Percentiles rank a stretch among this genome's conserved stretches.
Evolutionary conservation across 129 eudicot genomes (phyloP).

Genomic region (Arctium lappa): DNA sequence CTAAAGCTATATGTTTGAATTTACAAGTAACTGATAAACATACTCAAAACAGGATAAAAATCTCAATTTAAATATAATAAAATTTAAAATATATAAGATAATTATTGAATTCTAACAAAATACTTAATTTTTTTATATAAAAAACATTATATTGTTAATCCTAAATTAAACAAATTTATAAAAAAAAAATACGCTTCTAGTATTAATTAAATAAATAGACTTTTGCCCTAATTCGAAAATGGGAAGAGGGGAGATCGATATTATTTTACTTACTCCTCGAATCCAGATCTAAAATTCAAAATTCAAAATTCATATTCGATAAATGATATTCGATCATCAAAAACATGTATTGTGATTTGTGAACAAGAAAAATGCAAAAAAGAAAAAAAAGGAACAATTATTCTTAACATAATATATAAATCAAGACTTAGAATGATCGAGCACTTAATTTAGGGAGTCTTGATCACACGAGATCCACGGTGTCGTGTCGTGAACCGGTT

Average conservation of each 20-base stretch:
- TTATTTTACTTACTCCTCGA: neutral
- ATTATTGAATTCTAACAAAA: no score
- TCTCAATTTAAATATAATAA: no score
- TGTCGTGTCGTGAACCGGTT: slow-evolving; percentile 58
- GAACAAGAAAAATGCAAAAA: slow-evolving; percentile 3
- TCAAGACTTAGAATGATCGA: neutral
- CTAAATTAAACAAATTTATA: no score
- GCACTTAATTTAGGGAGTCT: slow-evolving; percentile 19
- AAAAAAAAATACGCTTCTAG: no score
- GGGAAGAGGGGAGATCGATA: neutral
- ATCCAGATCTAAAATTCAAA: slow-evolving; percentile 17
- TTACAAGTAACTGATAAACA: no score
- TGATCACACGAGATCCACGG: slow-evolving; percentile 42
- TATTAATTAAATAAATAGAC: no score
- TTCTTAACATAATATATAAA: neutral
- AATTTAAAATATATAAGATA: no score
- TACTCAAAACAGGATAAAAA: no score
- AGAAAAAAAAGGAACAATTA: neutral
- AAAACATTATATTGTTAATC: no score
- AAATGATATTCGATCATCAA: slow-evolving; percentile 7
- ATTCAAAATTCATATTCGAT: slow-evolving; percentile 33
- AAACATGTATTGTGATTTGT: neutral
- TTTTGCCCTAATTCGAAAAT: no score
- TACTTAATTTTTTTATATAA: no score
- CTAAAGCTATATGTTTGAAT: no score